Conservation (phyloP, 306 rosid species). For the Elaeagnus macrophylla region DNA sequence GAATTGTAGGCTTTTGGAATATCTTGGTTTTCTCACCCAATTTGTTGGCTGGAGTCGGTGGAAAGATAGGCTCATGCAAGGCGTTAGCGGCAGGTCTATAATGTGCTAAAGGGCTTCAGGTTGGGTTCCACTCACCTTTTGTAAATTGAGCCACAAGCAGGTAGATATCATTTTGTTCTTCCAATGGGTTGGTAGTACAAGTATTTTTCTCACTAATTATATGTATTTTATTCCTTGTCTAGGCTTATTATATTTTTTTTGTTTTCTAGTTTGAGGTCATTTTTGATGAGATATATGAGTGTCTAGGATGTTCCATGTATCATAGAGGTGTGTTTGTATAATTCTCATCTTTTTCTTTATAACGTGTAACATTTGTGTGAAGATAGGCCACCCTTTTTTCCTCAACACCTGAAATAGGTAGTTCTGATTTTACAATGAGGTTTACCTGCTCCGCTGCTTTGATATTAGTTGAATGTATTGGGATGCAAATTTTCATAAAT, state of each 20-base stretch:
- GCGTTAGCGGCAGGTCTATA: slow-evolving; percentile 31
- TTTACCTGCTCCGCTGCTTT: no score
- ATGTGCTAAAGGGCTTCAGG: slow-evolving; percentile 37
- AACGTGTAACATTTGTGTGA: slow-evolving; percentile 52
- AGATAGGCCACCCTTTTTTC: slow-evolving; percentile 21
- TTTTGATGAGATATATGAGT: slow-evolving; percentile 48
- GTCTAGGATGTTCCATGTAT: slow-evolving; percentile 35
- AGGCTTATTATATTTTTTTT: slow-evolving; percentile 28
- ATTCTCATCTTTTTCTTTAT: slow-evolving; percentile 37
- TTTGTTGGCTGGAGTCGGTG: slow-evolving; percentile 27
- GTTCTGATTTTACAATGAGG: slow-evolving; percentile 6
- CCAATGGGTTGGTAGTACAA: slow-evolving; percentile 38
- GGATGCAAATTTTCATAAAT: no score
- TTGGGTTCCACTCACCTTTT: slow-evolving; percentile 36
- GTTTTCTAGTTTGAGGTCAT: slow-evolving; percentile 16
- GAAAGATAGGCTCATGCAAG: slow-evolving; percentile 29
- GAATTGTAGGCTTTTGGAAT: slow-evolving; percentile 31
- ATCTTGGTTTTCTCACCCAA: slow-evolving; percentile 29
- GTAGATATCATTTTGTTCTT: slow-evolving; percentile 44
- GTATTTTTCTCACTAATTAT: slow-evolving; percentile 45
- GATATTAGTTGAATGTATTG: no score
- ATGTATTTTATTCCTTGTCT: slow-evolving; percentile 33
- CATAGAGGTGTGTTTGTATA: slow-evolving; percentile 57
- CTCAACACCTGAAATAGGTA: slow-evolving; percentile 25
- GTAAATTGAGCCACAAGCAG: slow-evolving; percentile 76